Percentiles rank a stretch among this genome's conserved stretches.
Evolutionary conservation across 1,284 basidiomycete species (phyloP).

Genomic region (Trametes versicolor): DNA sequence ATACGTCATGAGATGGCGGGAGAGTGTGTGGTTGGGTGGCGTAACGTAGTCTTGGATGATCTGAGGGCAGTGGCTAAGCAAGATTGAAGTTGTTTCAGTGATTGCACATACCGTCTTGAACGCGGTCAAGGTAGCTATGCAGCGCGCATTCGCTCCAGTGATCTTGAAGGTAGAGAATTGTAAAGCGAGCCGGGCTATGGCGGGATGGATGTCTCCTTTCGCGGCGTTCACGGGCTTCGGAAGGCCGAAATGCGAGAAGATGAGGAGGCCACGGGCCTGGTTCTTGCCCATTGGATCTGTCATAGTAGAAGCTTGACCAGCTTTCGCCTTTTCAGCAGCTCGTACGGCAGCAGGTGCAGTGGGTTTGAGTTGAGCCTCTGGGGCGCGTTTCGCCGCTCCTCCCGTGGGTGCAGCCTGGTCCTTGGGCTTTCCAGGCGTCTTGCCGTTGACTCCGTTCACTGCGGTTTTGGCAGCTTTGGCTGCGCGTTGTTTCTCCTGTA

Average conservation of each 20-base stretch:
- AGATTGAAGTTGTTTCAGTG: slow-evolving; percentile 11
- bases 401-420: slow-evolving; percentile 18
- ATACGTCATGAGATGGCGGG: slow-evolving; percentile 88
- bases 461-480: slow-evolving; percentile 62
- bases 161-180: slow-evolving; percentile 89
- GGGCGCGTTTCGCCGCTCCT: slow-evolving; percentile 32
- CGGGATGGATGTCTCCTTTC: slow-evolving; percentile 87
- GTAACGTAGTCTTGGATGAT: slow-evolving; percentile 90
- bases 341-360: slow-evolving; percentile 28
- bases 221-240: slow-evolving; percentile 67
- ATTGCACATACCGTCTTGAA: slow-evolving; percentile 79
- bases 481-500: slow-evolving; percentile 83
- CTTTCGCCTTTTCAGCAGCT: slow-evolving; percentile 36
- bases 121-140: slow-evolving; percentile 86
- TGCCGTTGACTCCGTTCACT: slow-evolving; percentile 35
- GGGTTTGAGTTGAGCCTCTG: slow-evolving; percentile 34
- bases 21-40: slow-evolving; percentile 84
- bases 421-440: slow-evolving; percentile 26
- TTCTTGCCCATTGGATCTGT: slow-evolving; percentile 29
- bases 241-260: slow-evolving; percentile 85
- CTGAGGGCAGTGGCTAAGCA: slow-evolving; percentile 50
- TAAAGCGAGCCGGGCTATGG: slow-evolving; percentile 79
- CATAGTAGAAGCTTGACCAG: slow-evolving; percentile 26
- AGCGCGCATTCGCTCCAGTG: slow-evolving; percentile 87
- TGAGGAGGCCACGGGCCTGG: slow-evolving; percentile 66